Evolutionary conservation across 2,329 filamentous ascomycete species (phyloP).

Genomic region (Ceratocystis alfenasii): DNA sequence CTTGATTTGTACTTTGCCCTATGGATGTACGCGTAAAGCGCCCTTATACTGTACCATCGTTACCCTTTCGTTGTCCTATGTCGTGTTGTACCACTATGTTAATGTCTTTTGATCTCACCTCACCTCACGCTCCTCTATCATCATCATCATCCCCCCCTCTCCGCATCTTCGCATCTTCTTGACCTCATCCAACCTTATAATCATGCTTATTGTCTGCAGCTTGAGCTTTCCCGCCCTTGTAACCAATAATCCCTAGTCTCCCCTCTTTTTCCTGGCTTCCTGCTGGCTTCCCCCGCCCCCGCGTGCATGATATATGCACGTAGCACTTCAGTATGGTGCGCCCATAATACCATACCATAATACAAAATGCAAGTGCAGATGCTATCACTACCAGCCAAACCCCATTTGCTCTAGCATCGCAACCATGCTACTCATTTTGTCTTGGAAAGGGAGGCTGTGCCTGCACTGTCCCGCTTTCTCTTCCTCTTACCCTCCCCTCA

Average conservation of each 20-base stretch:
- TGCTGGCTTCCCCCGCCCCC: background rate
- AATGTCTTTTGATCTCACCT: background rate
- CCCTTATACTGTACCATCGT: background rate
- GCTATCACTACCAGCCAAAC: background rate
- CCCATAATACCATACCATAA: background rate
- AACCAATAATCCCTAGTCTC: background rate
- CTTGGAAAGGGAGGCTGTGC: background rate
- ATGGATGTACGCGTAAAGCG: background rate
- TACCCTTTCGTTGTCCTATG: no score
- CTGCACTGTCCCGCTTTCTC: background rate
- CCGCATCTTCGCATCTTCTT: background rate
- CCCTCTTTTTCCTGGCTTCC: background rate
- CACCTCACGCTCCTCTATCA: no score
- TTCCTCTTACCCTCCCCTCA: background rate
- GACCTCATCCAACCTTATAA: background rate
- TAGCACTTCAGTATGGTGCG: background rate
- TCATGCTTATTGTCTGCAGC: background rate
- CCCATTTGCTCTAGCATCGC: background rate
- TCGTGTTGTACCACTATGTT: no score
- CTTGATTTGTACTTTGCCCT: background rate
- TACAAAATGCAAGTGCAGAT: background rate
- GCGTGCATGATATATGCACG: background rate
- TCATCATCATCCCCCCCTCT: no score
- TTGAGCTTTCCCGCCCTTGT: background rate
- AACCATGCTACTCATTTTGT: background rate